Base-by-base conservation (phyloP, 768 basidiomycete species). In the Leccinum pellstonianum region DNA sequence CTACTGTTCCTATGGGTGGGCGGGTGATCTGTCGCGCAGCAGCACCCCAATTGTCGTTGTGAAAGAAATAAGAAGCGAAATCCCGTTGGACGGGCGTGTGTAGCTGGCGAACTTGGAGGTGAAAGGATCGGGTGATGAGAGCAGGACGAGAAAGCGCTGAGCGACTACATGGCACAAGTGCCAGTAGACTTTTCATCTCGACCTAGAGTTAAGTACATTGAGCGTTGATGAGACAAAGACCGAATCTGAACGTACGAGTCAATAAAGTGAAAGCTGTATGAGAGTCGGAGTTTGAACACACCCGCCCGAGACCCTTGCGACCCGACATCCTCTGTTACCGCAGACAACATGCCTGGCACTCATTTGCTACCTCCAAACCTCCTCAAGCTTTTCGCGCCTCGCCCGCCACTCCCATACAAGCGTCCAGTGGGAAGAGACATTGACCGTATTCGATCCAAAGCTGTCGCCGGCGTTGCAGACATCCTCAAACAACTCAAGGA, bases 331-430 rank as follows among this genome's bases (percentile, higher is more conserved):
- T 70, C 63, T 57, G 46, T 51, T 41, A 29, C 54, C 12, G 37
- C 51, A 41, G 57, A 61, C 70, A 57, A 47, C 8, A 81, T 81
- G 80, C 81, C 80, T 10, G 90, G 90, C 52, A 94, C 93, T 4
- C 92, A 95, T 77, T 81, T 95, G 23, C 83, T 99, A 23, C 96
- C 96, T 4, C 94, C 94, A 3, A 97, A 98, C 76, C 85, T 99
- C 55, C 87, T 98, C 74, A 95, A 96, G 73, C 88, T 98, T 65
- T 99, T 98, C 73, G 89, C 93, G 0, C 95, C 97, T 4, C 86
- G 97, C 7, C 93, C 96, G 1, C 91, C 89, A 3, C 83, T 98
- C 4, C 90, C 90, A 1, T 98, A 94, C 71, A 69, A 86, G 31
- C 87, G 93, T 9, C 95, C 96, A 0, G 80, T 93, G 35, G 93